Evolutionary conservation across 2,329 filamentous ascomycete species (phyloP), one percentile per base, ranked within the genome.

Genomic region (Colletotrichum costaricense): DNA sequence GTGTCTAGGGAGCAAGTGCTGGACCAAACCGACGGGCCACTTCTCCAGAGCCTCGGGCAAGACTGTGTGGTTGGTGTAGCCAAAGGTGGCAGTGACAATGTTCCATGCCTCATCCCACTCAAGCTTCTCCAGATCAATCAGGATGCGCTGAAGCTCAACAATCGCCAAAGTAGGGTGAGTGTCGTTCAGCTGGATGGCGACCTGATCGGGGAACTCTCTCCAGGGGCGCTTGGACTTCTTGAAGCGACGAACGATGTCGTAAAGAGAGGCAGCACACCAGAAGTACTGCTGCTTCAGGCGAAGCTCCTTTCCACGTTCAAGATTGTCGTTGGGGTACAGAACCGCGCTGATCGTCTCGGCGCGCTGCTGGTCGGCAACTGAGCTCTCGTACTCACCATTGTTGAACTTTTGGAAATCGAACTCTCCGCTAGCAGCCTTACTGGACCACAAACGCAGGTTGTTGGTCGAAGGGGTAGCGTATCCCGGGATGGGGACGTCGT

Each of bases 381-480:
- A 97, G 85, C 94, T 97, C 85, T 99, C 97, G 81, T 99, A 99
- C 78, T 99, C 95, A 75, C 97, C 97, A 73, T 89, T 97, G 86
- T 99, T 99, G 91, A 99, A 99, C 83, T 98, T 98, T 80, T 98
- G 96, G 86, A 99, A 99, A 85, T 99, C 96, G 76, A 99, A 99
- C 83, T 99, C 97, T 76, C 97, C 97, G 78, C 94, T 96, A 58
- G 95, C 95, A 56, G 97, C 96, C 85, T 98, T 98, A 88, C 95
- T 98, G 57, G 95, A 98, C 97, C 97, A 99, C 52, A 99, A 88
- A 74, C 97, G 93, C 75, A 99, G 88, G 85, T 99, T 99, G 88
- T 99, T 99, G 78, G 95, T 98, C 12, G 95, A 96, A 8, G 91
- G 87, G 0, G 97, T 99, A 75, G 91, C 92, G 81, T 95, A 98